Conservation (phyloP, 225 moss, liverwort and hornwort species). For the Sphagnum tenellum region DNA sequence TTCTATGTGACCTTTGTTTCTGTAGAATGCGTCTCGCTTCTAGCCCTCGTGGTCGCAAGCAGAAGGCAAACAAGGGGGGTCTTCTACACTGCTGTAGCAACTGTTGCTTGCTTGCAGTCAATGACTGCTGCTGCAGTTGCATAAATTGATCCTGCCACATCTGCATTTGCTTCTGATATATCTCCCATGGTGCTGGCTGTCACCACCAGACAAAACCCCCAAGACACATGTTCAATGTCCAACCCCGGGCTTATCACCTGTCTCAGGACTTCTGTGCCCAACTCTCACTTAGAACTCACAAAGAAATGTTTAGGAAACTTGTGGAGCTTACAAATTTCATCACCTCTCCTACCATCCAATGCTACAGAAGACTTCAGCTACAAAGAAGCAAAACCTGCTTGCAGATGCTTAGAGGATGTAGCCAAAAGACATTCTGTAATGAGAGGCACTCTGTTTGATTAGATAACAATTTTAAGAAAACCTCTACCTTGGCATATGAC, state of each 20-base stretch:
- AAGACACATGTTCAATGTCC: not conserved
- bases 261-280: too few species aligned
- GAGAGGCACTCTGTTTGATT: too few species aligned
- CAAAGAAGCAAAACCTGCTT: too few species aligned
- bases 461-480: too few species aligned
- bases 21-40: conserved; percentile 77
- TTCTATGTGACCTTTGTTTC: conserved; percentile 81
- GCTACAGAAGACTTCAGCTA: not conserved
- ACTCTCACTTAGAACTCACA: too few species aligned
- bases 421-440: too few species aligned
- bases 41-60: conserved; percentile 87
- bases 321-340: not conserved
- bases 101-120: conserved; percentile 62
- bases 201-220: conserved; percentile 1
- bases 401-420: too few species aligned
- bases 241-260: not conserved
- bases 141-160: conserved; percentile 65
- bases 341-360: not conserved
- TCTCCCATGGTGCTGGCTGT: conserved; percentile 99
- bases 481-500: too few species aligned
- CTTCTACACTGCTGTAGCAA: conserved; percentile 44
- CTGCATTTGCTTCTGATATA: conserved; percentile 70
- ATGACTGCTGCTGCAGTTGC: conserved; percentile 56
- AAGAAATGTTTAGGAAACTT: not conserved
- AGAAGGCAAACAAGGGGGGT: conserved; percentile 90